These are phyloP conservation scores for Cyclostephanos tholiformis DNA, from an alignment of 108 stramenopile species.

Conservation along the genomic window DNA sequence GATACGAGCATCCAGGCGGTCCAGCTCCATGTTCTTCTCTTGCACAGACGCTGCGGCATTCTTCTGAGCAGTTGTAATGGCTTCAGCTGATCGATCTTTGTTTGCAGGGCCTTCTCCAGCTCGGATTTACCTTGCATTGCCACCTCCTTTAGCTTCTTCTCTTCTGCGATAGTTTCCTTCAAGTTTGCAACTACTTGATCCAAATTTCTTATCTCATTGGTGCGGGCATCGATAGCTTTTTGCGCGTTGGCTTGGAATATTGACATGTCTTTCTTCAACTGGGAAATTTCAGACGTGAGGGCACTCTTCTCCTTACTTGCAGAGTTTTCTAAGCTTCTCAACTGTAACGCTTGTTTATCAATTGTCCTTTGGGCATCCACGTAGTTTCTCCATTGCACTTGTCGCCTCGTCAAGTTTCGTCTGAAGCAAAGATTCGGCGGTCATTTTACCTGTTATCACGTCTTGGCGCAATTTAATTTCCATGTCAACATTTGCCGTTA, in stretches of 20 bases:
- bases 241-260: slow-evolving; percentile 15
- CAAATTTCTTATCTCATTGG: slow-evolving; percentile 33
- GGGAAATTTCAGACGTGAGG: slow-evolving; percentile 14
- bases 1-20: slow-evolving; percentile 48
- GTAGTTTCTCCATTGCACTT: slow-evolving; percentile 22
- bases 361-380: slow-evolving; percentile 26
- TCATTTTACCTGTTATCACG: slow-evolving; percentile 24
- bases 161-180: slow-evolving; percentile 23
- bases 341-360: slow-evolving; percentile 29
- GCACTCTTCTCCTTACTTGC: slow-evolving; percentile 13
- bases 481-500: slow-evolving; percentile 15
- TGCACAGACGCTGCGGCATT: slow-evolving; percentile 1
- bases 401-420: slow-evolving; percentile 28
- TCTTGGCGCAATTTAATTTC: slow-evolving; percentile 26
- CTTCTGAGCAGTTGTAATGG: slow-evolving; percentile 14
- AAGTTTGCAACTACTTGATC: slow-evolving; percentile 19
- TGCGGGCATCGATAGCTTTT: slow-evolving; percentile 22
- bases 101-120: slow-evolving; percentile 36
- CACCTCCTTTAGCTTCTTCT: slow-evolving; percentile 29
- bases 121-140: slow-evolving; percentile 41
- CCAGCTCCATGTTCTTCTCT: slow-evolving; percentile 32
- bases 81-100: slow-evolving; percentile 33
- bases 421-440: slow-evolving; percentile 23
- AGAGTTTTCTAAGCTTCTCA: slow-evolving; percentile 31
- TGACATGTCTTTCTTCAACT: slow-evolving; percentile 22